Percentiles rank a stretch among this genome's conserved stretches.
Conservation (phyloP, 2,329 filamentous ascomycete species). For the Diaporthe velutina region DNA sequence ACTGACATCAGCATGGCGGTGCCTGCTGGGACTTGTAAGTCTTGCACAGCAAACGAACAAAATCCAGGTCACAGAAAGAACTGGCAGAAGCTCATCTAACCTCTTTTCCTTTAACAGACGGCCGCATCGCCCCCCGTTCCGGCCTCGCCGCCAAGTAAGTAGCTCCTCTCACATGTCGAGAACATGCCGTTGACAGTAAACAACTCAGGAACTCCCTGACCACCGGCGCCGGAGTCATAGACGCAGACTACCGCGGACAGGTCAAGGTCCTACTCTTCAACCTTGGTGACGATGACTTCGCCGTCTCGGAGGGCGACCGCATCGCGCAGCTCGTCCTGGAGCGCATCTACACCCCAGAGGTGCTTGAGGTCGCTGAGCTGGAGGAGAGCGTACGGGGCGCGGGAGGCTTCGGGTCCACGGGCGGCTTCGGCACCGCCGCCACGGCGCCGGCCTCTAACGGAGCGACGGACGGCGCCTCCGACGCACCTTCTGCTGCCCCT, state of each 20-base stretch:
- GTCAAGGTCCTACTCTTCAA: slow-evolving; percentile 98
- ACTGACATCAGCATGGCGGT: slow-evolving; percentile 94
- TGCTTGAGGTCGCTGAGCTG: slow-evolving; percentile 88
- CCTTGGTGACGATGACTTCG: slow-evolving; percentile 85
- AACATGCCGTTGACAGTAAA: background rate
- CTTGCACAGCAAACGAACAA: background rate
- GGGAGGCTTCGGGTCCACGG: slow-evolving; percentile 93
- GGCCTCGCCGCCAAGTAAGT: slow-evolving; percentile 82
- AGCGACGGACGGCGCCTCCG: slow-evolving; percentile 7
- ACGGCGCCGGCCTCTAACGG: slow-evolving; percentile 9
- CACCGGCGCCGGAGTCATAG: slow-evolving; percentile 95
- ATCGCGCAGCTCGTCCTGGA: slow-evolving; percentile 95
- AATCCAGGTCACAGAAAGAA: no score
- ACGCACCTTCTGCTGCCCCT: slow-evolving; percentile 1
- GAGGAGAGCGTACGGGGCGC: slow-evolving; percentile 92
- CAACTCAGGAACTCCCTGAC: slow-evolving; percentile 85
- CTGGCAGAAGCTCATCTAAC: background rate
- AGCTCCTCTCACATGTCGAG: no score
- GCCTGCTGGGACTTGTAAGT: slow-evolving; percentile 87
- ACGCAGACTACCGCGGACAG: slow-evolving; percentile 95
- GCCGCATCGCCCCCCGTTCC: slow-evolving; percentile 90
- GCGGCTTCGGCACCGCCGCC: slow-evolving; percentile 50
- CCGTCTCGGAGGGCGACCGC: slow-evolving; percentile 86
- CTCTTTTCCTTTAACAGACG: slow-evolving; percentile 69
- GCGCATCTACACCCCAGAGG: slow-evolving; percentile 92